A percentile compares a stretch with the other conserved stretches of the same genome.
Evolutionary conservation across 2,329 filamentous ascomycete genomes (phyloP).

Genomic region (Botrytis sinoallii): DNA sequence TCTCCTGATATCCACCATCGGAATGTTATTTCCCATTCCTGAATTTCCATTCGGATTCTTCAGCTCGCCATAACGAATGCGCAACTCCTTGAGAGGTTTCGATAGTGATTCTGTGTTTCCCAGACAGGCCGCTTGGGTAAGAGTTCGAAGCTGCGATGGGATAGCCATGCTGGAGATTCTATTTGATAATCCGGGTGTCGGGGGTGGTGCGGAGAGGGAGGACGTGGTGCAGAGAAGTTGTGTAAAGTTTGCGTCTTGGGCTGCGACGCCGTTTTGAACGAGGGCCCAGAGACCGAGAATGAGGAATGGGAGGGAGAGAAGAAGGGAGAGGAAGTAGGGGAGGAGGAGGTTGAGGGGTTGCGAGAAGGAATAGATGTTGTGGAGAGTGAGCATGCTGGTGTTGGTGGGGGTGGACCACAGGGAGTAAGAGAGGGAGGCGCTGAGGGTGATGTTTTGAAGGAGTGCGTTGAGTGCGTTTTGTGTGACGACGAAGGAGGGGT

Average conservation of each 20-base stretch:
- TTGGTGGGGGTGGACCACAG: conserved; percentile 24
- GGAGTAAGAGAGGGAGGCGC: conserved; percentile 21
- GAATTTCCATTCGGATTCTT: background rate
- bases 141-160: background rate
- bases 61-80: background rate
- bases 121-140: background rate
- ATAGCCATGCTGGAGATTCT: background rate
- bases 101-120: background rate
- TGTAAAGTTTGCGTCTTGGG: background rate
- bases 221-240: background rate
- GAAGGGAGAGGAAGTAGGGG: conserved; percentile 27
- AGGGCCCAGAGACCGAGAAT: background rate
- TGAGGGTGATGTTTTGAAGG: conserved; percentile 28
- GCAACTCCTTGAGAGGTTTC: background rate
- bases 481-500: conserved; percentile 23
- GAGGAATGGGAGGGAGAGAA: conserved; percentile 25
- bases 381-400: conserved; percentile 16
- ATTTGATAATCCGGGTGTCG: background rate
- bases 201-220: background rate
- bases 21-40: background rate
- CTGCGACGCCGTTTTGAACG: background rate
- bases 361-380: conserved; percentile 29
- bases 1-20: background rate
- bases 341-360: conserved; percentile 27
- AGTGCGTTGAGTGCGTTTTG: conserved; percentile 26